phyloP scores from a whole-genome alignment of 768 basidiomycete species.

The Russula sp. region DNA sequence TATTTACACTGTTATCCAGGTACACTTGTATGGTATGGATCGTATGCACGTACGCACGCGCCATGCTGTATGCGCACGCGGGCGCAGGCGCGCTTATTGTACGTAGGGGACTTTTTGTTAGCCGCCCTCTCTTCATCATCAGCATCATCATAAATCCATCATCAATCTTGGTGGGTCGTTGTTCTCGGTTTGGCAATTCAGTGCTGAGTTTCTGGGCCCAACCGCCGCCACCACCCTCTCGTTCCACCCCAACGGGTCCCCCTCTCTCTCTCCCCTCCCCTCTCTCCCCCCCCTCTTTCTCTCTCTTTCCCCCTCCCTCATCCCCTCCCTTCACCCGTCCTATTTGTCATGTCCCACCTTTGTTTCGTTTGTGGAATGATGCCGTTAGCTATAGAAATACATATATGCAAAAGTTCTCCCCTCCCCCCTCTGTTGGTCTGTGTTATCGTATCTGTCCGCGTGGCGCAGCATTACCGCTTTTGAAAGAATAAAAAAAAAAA shows the following conservation, averaged over 20 bases:
- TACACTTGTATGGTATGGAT: too few species aligned
- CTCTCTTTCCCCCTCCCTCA: neutral
- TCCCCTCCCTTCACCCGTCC: neutral
- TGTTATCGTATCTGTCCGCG: neutral
- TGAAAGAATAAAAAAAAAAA: neutral
- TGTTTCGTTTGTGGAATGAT: too few species aligned
- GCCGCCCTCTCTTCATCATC: too few species aligned
- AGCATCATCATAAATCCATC: neutral
- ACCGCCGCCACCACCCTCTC: too few species aligned
- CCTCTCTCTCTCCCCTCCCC: neutral
- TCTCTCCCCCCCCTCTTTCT: neutral
- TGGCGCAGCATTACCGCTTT: constrained; percentile 5
- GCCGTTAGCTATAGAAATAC: too few species aligned
- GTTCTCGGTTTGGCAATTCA: constrained; percentile 2
- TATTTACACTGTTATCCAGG: too few species aligned
- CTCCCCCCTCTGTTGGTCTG: too few species aligned
- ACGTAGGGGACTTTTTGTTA: too few species aligned
- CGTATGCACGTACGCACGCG: neutral
- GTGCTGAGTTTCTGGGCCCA: neutral
- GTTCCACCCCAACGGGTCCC: too few species aligned
- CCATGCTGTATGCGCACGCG: neutral
- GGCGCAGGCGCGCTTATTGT: neutral
- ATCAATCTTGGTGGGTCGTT: neutral
- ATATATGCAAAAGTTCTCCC: too few species aligned
- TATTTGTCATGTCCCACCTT: too few species aligned